Base-by-base conservation (phyloP, 2,329 filamentous ascomycete genomes). In the Tricladium varicosporioides region DNA sequence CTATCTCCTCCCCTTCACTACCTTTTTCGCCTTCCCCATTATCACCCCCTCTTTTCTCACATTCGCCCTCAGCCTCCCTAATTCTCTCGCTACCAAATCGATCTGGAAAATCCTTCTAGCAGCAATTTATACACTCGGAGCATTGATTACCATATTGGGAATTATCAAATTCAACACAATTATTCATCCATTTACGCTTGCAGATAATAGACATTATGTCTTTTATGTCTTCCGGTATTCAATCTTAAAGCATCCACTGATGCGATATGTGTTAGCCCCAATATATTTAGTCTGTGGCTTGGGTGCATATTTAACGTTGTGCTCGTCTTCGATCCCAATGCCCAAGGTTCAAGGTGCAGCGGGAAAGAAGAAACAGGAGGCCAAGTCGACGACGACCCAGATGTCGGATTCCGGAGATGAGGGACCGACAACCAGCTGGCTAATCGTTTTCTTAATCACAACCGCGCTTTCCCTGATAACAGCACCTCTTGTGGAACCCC, bases 171-270 rank as follows among this genome's bases (percentile, higher is more conserved):
- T 83, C 79, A 97, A 97, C 78, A 99, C 94, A 33, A 88, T 96
- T 61, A 83, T 97, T 45, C 94, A 99, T 69, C 93, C 94, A 0
- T 99, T 97, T 71, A 96, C 92, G 0, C 81, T 97, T 0, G 94
- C 94, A 33, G 94, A 99, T 73, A 99, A 99, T 72, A 81, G 94
- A 2, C 94, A 99, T 72, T 99, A 96, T 76, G 88, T 96, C 71
- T 99, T 99, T 73, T 99, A 99, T 75, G 78, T 96, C 59, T 99
- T 99, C 77, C 86, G 92, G 1, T 85, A 92, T 67, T 86, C 88
- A 5, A 86, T 97, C 40, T 81, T 88, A 2, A 80, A 80, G 5
- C 82, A 89, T 44, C 76, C 78, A 1, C 73, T 77, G 15, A 73
- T 91, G 51, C 86, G 86, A 36, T 92, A 91, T 65, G 72, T 80